Percentiles rank a stretch among this genome's conserved stretches.
Conservation (phyloP, 208 protist genomes). For the Trypanosoma rangeli region DNA sequence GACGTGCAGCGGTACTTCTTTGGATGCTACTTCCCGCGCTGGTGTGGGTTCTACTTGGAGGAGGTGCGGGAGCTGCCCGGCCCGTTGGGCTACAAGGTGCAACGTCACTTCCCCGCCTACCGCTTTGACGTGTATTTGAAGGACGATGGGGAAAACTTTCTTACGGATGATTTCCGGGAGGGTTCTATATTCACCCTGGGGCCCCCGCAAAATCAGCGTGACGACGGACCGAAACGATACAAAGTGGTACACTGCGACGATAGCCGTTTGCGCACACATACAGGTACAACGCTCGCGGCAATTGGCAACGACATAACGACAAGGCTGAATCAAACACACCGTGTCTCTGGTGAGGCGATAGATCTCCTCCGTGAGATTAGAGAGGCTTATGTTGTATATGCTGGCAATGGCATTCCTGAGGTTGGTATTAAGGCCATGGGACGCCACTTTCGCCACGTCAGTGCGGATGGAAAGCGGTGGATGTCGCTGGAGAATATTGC, state of each 20-base stretch:
- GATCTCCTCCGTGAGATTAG: slow-evolving; percentile 56
- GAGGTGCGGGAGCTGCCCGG: slow-evolving; percentile 86
- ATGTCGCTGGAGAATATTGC: slow-evolving; percentile 71
- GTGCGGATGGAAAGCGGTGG: slow-evolving; percentile 78
- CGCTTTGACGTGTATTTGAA: slow-evolving; percentile 84
- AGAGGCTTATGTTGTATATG: slow-evolving; percentile 77
- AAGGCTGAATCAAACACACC: slow-evolving; percentile 45
- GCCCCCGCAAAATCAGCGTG: slow-evolving; percentile 77
- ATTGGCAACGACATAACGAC: slow-evolving; percentile 37
- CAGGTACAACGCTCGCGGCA: slow-evolving; percentile 22
- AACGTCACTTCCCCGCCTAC: slow-evolving; percentile 77
- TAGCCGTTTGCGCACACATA: slow-evolving; percentile 52
- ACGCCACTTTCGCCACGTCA: slow-evolving; percentile 69
- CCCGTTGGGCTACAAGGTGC: slow-evolving; percentile 69
- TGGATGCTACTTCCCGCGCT: slow-evolving; percentile 89
- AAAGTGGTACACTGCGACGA: slow-evolving; percentile 85
- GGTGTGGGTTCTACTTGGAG: slow-evolving; percentile 88
- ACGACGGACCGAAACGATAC: slow-evolving; percentile 78
- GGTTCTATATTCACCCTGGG: slow-evolving; percentile 69
- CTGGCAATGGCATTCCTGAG: slow-evolving; percentile 83
- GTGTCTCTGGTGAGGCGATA: slow-evolving; percentile 44
- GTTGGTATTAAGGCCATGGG: slow-evolving; percentile 92
- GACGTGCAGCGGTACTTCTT: slow-evolving; percentile 89
- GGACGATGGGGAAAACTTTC: slow-evolving; percentile 66
- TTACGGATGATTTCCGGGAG: slow-evolving; percentile 85